phyloP scores from a whole-genome alignment of 805 yeast genomes.

The Saccharomycopsis guyanensis region DNA sequence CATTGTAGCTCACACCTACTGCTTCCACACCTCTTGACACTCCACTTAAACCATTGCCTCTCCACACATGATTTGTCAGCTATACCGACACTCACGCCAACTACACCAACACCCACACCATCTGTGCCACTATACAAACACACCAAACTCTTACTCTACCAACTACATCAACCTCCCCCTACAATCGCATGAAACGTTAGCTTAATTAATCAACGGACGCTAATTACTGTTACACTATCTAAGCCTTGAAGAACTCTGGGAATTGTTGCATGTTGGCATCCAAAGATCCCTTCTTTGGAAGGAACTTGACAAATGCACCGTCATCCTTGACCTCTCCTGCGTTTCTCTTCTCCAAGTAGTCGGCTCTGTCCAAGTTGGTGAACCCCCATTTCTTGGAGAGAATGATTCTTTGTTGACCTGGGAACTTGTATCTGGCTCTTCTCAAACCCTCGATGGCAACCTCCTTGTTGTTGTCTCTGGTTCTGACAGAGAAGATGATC shows the following conservation, averaged over 20 bases:
- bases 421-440: slow-evolving; percentile 99
- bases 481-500: slow-evolving; percentile 95
- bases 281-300: slow-evolving; percentile 92
- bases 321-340: slow-evolving; percentile 99
- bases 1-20: too few relatives aligned
- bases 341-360: slow-evolving; percentile 88
- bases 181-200: neutral
- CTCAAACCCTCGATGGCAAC: slow-evolving; percentile 98
- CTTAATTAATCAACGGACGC: neutral
- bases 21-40: too few relatives aligned
- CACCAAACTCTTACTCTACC: too few relatives aligned
- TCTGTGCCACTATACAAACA: too few relatives aligned
- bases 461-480: slow-evolving; percentile 96
- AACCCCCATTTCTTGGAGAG: slow-evolving; percentile 99
- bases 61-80: too few relatives aligned
- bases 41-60: too few relatives aligned
- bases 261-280: slow-evolving; percentile 85
- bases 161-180: too few relatives aligned
- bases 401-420: slow-evolving; percentile 99
- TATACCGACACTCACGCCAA: too few relatives aligned
- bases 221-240: slow-evolving; percentile 20
- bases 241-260: slow-evolving; percentile 72
- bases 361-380: slow-evolving; percentile 98
- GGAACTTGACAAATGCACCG: slow-evolving; percentile 99
- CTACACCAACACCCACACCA: too few relatives aligned